Evolutionary conservation across 768 basidiomycete genomes (phyloP).

Genomic region (Lactarius pseudohatsudake): DNA sequence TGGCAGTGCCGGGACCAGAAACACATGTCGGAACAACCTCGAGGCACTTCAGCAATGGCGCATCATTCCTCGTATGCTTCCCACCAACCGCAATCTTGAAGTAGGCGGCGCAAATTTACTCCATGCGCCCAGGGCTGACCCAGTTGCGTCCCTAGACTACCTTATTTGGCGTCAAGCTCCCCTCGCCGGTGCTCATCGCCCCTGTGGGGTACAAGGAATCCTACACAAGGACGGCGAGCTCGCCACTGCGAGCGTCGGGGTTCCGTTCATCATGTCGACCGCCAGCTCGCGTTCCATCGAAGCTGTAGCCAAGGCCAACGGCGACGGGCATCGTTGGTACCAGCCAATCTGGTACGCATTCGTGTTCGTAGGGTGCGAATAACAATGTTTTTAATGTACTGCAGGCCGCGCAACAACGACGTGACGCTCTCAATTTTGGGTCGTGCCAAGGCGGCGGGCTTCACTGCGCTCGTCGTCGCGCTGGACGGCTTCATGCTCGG

Average conservation of each 20-base stretch:
- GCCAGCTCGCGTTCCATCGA: conserved; percentile 74
- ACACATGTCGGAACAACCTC: conserved; percentile 67
- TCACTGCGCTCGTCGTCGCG: conserved; percentile 72
- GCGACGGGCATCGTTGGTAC: conserved; percentile 69
- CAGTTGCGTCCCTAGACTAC: conserved; percentile 50
- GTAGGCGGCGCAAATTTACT: conserved; percentile 39
- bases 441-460: conserved; percentile 66
- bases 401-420: conserved; percentile 61
- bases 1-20: conserved; percentile 70
- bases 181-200: conserved; percentile 63
- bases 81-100: conserved; percentile 56
- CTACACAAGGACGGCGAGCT: conserved; percentile 71
- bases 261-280: conserved; percentile 76
- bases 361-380: background rate
- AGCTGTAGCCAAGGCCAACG: conserved; percentile 72
- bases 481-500: conserved; percentile 72
- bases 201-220: conserved; percentile 70
- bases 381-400: background rate
- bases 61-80: conserved; percentile 79
- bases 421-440: conserved; percentile 62
- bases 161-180: conserved; percentile 64
- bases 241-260: conserved; percentile 63
- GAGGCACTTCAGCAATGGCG: conserved; percentile 63
- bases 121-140: background rate
- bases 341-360: conserved; percentile 71